Percentiles rank a stretch among this genome's conserved stretches.
phyloP scores from a whole-genome alignment of 2,329 filamentous ascomycete species.

The Endoconidiophora laricicola region DNA sequence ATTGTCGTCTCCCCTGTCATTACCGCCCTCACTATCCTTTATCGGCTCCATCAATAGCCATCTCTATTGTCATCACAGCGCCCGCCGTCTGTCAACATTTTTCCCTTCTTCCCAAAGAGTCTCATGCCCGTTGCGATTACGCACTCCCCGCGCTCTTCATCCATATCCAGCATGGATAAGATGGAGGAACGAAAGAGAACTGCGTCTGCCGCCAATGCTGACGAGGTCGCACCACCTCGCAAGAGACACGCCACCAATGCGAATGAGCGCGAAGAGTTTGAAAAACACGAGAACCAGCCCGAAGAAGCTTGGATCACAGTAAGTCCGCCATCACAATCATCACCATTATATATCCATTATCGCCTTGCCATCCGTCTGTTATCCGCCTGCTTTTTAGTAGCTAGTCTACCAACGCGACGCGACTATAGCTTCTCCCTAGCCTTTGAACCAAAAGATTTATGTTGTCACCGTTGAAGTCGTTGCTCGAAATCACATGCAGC shows the following conservation, averaged over 20 bases:
- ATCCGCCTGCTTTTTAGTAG: too few relatives aligned
- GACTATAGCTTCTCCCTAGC: too few relatives aligned
- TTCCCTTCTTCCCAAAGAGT: conserved; percentile 1
- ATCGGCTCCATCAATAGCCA: background rate
- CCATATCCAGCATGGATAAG: conserved; percentile 48
- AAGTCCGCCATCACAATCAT: conserved; percentile 23
- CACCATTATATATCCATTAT: too few relatives aligned
- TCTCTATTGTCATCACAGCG: background rate
- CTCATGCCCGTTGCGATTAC: conserved; percentile 71
- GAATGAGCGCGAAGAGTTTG: conserved; percentile 37
- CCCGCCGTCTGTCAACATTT: background rate
- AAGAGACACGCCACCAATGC: conserved; percentile 83
- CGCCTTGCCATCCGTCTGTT: too few relatives aligned
- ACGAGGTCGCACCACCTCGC: conserved; percentile 73
- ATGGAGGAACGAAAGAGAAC: conserved; percentile 99
- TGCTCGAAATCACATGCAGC: too few relatives aligned
- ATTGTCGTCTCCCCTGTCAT: background rate
- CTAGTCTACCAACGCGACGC: too few relatives aligned
- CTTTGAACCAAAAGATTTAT: too few relatives aligned
- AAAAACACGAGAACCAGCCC: conserved; percentile 36
- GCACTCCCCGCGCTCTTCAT: conserved; percentile 55
- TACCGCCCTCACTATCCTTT: background rate
- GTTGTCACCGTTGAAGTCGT: too few relatives aligned
- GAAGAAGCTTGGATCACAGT: conserved; percentile 49
- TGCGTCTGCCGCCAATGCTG: conserved; percentile 47